A percentile compares a stretch with the other conserved stretches of the same genome.
Conservation (phyloP, 306 rosid species). For the Lathyrus oleraceus region DNA sequence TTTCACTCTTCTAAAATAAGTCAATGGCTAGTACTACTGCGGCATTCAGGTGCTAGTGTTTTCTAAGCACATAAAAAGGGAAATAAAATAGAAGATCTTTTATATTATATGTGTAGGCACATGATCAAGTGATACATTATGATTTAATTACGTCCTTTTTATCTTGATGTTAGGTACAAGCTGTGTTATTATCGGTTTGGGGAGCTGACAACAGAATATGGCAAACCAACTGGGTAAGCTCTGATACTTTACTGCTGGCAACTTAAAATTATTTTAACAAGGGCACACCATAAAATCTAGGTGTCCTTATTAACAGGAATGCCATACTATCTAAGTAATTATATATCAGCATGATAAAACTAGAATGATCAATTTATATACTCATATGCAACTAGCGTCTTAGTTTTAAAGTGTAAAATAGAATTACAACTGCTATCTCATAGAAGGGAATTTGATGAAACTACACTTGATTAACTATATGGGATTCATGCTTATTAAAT, state of each 20-base stretch:
- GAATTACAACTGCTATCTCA: background rate
- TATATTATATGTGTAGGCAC: background rate
- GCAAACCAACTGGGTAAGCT: conserved; percentile 96
- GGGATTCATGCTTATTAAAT: background rate
- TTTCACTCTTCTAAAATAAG: conserved; percentile 7
- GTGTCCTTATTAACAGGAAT: conserved; percentile 10
- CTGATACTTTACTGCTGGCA: background rate
- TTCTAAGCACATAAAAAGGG: background rate
- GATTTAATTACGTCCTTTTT: conserved; percentile 13
- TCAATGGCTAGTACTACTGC: background rate
- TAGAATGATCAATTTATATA: conserved; percentile 6
- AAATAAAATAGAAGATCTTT: background rate
- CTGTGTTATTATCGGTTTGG: conserved; percentile 94
- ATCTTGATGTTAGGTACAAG: conserved; percentile 72
- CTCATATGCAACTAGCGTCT: conserved; percentile 6
- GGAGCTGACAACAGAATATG: conserved; percentile 96
- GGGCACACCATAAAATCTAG: background rate
- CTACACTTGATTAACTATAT: background rate
- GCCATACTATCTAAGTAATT: background rate
- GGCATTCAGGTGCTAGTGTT: background rate
- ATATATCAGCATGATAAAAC: background rate
- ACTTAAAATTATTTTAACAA: conserved; percentile 6
- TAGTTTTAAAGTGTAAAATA: background rate
- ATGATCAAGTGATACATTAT: conserved; percentile 9
- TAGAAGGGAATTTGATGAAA: background rate